phyloP scores from a whole-genome alignment of 2,329 filamentous ascomycete species.

The Epichloe baconii region DNA sequence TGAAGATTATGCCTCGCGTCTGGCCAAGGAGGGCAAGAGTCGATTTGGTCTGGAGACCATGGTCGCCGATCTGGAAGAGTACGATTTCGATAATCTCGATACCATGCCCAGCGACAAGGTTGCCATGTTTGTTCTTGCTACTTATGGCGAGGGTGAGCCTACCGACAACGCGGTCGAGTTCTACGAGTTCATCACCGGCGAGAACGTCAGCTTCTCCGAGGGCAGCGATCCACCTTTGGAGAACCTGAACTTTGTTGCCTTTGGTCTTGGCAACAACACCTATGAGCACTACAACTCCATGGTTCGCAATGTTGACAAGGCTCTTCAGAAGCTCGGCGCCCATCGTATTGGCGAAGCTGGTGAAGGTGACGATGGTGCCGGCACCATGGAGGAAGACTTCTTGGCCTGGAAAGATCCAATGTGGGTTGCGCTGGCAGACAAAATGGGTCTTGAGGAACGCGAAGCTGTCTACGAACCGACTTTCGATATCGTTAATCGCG shows the following conservation, averaged over 20 bases:
- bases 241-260: slow-evolving; percentile 85
- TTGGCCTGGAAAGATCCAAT: slow-evolving; percentile 98
- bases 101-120: slow-evolving; percentile 79
- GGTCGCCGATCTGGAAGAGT: slow-evolving; percentile 96
- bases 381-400: slow-evolving; percentile 99
- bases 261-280: slow-evolving; percentile 96
- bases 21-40: slow-evolving; percentile 95
- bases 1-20: slow-evolving; percentile 90
- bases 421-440: slow-evolving; percentile 75
- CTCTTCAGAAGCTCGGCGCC: slow-evolving; percentile 69
- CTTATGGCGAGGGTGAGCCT: slow-evolving; percentile 95
- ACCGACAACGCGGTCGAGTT: slow-evolving; percentile 99
- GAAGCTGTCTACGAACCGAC: slow-evolving; percentile 93
- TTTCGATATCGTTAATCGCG: slow-evolving; percentile 68
- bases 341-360: slow-evolving; percentile 75
- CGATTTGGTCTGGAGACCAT: slow-evolving; percentile 95
- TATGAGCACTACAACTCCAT: slow-evolving; percentile 99
- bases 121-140: slow-evolving; percentile 89
- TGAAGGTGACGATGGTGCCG: slow-evolving; percentile 93
- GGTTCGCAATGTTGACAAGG: slow-evolving; percentile 82
- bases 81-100: slow-evolving; percentile 92
- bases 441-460: slow-evolving; percentile 84
- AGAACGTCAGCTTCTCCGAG: slow-evolving; percentile 71
- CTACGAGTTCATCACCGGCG: slow-evolving; percentile 84
- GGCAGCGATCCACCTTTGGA: slow-evolving; percentile 58